Evolutionary conservation across 371 early-diverging fungal species (phyloP).

Genomic region (Apophysomyces sp.): DNA sequence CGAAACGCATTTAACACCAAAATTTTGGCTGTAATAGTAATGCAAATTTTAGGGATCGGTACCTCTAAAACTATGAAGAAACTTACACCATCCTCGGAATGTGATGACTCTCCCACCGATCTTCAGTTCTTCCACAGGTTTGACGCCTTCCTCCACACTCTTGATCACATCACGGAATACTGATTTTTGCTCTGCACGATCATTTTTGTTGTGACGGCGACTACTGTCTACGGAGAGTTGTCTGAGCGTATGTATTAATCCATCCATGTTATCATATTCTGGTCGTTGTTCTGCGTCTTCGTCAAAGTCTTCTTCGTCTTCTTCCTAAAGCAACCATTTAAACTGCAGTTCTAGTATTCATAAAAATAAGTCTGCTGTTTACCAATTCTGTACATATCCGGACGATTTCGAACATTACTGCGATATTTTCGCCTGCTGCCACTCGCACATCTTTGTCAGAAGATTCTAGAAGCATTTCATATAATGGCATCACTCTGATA

Average conservation of each 20-base stretch:
- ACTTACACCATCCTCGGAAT: constrained; percentile 55
- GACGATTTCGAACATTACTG: constrained; percentile 61
- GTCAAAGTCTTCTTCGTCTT: constrained; percentile 41
- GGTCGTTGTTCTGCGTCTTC: constrained; percentile 29
- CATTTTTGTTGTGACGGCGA: constrained; percentile 61
- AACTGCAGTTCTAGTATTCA: neutral
- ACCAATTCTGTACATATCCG: constrained; percentile 14
- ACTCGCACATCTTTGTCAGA: constrained; percentile 68
- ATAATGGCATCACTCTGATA: constrained; percentile 40
- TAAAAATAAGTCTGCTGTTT: neutral
- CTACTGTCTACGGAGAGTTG: constrained; percentile 60
- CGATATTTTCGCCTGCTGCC: constrained; percentile 77
- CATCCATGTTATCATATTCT: constrained; percentile 58
- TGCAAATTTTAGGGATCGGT: neutral
- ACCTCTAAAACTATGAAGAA: neutral
- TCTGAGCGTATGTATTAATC: constrained; percentile 53
- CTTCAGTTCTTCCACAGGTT: constrained; percentile 51
- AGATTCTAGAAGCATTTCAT: constrained; percentile 58
- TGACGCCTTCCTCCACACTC: constrained; percentile 61
- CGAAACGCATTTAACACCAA: constrained; percentile 31
- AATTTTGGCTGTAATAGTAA: constrained; percentile 28
- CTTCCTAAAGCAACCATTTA: constrained; percentile 15
- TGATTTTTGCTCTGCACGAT: constrained; percentile 63
- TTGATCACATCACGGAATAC: constrained; percentile 68
- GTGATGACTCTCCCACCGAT: constrained; percentile 33